Evolutionary conservation across 345 rosid genomes (phyloP).

Genomic region (Populus nigra): DNA sequence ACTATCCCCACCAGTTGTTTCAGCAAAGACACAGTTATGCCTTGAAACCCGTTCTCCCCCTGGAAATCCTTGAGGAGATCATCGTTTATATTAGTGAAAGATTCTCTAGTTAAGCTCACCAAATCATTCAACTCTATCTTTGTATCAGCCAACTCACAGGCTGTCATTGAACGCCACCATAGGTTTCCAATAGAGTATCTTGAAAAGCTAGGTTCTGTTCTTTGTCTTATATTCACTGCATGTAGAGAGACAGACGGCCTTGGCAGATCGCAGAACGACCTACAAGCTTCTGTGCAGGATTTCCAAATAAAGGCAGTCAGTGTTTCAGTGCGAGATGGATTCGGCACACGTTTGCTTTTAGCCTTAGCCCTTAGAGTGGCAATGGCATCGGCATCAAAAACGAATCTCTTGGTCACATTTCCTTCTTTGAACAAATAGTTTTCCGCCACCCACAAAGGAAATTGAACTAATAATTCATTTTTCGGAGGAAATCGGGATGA

Average conservation of each 20-base stretch:
- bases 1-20: not conserved
- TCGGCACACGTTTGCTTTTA: not conserved
- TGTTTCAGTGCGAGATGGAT: slow-evolving; percentile 1
- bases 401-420: not conserved
- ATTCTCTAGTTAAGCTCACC: not conserved
- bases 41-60: not conserved
- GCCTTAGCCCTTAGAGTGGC: not conserved
- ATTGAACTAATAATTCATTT: not conserved
- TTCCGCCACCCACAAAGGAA: not conserved
- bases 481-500: not conserved
- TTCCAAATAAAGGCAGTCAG: slow-evolving; percentile 11
- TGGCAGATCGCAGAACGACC: not conserved
- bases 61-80: not conserved
- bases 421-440: not conserved
- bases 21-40: too few species aligned
- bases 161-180: not conserved
- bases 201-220: not conserved
- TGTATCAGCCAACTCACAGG: not conserved
- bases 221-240: not conserved
- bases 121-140: not conserved
- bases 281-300: not conserved
- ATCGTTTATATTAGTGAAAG: not conserved
- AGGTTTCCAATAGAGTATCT: not conserved
- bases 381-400: not conserved
- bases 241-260: not conserved